Conservation (phyloP, 345 rosid species). For the Populus ilicifolia region DNA sequence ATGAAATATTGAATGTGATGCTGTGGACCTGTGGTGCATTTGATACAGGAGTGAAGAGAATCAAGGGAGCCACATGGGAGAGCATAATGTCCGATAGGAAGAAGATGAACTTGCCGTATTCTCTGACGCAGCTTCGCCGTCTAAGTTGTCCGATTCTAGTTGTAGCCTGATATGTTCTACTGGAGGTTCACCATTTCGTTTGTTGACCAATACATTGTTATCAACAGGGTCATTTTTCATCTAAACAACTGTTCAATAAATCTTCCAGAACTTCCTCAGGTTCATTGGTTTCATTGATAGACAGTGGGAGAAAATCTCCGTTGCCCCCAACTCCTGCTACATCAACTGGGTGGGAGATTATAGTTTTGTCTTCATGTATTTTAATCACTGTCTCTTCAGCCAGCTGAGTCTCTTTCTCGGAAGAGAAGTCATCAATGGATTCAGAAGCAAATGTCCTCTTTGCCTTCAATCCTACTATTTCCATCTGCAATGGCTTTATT, state of each 20-base stretch:
- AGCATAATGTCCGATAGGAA: conserved; percentile 9
- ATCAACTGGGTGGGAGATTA: conserved; percentile 40
- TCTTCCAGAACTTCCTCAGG: conserved; percentile 36
- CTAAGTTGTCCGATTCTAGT: conserved; percentile 38
- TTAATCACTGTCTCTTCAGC: conserved; percentile 60
- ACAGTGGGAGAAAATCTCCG: conserved; percentile 22
- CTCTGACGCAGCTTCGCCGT: conserved; percentile 40
- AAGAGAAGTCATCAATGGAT: conserved; percentile 29
- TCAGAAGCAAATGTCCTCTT: conserved; percentile 25
- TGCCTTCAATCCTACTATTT: conserved; percentile 49
- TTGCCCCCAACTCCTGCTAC: conserved; percentile 25
- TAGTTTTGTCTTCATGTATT: conserved; percentile 59
- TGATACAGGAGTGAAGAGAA: conserved; percentile 15
- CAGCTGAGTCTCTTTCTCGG: conserved; percentile 38
- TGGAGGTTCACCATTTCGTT: conserved; percentile 41
- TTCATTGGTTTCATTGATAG: conserved; percentile 20
- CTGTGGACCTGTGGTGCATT: conserved; percentile 49
- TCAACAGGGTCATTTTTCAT: conserved; percentile 31
- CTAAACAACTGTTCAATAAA: conserved; percentile 26
- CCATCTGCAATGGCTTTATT: conserved; percentile 50
- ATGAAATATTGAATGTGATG: conserved; percentile 72
- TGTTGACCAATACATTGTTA: conserved; percentile 30
- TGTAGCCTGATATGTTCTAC: conserved; percentile 34
- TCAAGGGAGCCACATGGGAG: background rate
- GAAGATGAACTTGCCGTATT: conserved; percentile 56